Base-by-base conservation (phyloP, 2,329 filamentous ascomycete genomes). In the Neopestalotiopsis rosae region DNA sequence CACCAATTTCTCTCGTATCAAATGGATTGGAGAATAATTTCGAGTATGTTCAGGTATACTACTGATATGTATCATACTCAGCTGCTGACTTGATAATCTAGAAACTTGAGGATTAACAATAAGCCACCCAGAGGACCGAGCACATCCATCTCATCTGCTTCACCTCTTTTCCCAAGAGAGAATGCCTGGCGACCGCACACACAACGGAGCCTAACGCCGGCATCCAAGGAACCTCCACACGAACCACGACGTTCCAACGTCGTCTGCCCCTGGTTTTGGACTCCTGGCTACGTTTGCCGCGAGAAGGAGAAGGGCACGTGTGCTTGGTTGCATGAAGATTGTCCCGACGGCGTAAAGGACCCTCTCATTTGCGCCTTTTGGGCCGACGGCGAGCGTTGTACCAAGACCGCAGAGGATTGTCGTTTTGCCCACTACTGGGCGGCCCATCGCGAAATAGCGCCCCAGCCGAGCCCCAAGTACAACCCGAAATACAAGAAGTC, bases 321-420 rank as follows among this genome's bases (percentile, higher is more conserved):
- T 30, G 34, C 65, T 1, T 70, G 70, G 58, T 9, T 58, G 6
- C 74, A 76, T 32, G 69, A 72, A n/a, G 38, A 72, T 12, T 52
- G 69, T 14, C 45, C 67, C 2, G 70, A 62, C 14, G 73, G 62
- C n/a, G 6, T 71, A 7, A 70, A 67, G 34, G 67, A 76, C 3
- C 73, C 72, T 10, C 68, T 75, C 0, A 76, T 76, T 28, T 76
- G 74, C 67, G 67, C 69, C 12, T 75, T 75, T 67, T 76, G 71
- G 71, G 70, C 72, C 1, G 68, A 73, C 17, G 72, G 70, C 3
- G 56, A 66, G 5, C 45, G 70, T 2, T 74, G 74, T 49, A 71
- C 10, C n/a, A 76, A 75, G 69, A 52, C 14, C 2, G 67, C 61
- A 2, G 28, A 58, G 0, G 49, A 61, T 1, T 75, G 74, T 32